A percentile compares a stretch with the other conserved stretches of the same genome.
phyloP scores from a whole-genome alignment of 371 early-diverging fungal genomes.

The Mucor indicus region DNA sequence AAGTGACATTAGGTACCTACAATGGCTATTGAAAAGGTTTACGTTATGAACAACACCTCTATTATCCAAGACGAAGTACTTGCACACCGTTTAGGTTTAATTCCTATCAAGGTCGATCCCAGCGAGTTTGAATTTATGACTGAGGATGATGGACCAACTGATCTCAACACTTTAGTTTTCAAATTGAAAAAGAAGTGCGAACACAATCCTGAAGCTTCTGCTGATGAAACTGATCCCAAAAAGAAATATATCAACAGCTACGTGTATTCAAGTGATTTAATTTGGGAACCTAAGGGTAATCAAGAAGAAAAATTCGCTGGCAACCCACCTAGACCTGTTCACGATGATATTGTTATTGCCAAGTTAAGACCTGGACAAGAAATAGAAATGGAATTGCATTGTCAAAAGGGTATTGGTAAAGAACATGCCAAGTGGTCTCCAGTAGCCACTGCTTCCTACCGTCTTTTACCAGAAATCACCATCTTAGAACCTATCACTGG shows the following conservation, averaged over 20 bases:
- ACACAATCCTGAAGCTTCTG: conserved; percentile 58
- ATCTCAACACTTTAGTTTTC: conserved; percentile 94
- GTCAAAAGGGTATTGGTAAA: conserved; percentile 91
- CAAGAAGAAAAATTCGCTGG: conserved; percentile 74
- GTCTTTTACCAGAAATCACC: conserved; percentile 91
- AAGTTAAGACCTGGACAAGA: conserved; percentile 95
- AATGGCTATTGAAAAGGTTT: conserved; percentile 97
- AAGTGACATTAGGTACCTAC: conserved; percentile 74
- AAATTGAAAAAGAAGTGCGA: conserved; percentile 77
- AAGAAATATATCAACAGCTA: conserved; percentile 66
- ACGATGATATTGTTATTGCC: conserved; percentile 89
- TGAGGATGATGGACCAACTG: conserved; percentile 77
- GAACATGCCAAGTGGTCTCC: conserved; percentile 99
- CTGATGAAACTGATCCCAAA: conserved; percentile 69
- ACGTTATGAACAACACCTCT: conserved; percentile 91
- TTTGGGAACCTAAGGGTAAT: conserved; percentile 89
- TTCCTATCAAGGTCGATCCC: conserved; percentile 94
- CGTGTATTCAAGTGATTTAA: conserved; percentile 80
- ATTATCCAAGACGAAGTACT: conserved; percentile 98
- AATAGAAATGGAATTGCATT: conserved; percentile 88
- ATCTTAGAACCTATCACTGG: conserved; percentile 85
- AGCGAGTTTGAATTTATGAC: conserved; percentile 71
- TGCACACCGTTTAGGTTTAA: conserved; percentile 96
- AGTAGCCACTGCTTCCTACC: conserved; percentile 96
- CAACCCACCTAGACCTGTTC: conserved; percentile 72